Evolutionary conservation across 1,284 basidiomycete species (phyloP).

Genomic region (Ceratobasidium sp.): DNA sequence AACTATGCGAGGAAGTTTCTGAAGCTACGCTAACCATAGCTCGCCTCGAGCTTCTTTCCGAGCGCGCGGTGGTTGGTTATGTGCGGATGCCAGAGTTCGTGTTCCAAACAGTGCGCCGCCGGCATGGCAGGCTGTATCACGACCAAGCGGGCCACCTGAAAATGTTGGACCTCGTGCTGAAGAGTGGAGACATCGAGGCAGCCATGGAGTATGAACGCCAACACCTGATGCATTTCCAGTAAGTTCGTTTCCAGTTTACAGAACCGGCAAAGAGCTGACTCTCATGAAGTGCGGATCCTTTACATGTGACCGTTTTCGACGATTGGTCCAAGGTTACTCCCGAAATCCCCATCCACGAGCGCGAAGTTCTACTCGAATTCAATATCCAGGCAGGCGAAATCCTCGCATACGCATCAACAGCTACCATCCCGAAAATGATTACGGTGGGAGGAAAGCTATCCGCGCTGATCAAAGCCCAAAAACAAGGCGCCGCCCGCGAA

Average conservation of each 20-base stretch:
- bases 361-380: slow-evolving; percentile 79
- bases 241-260: slow-evolving; percentile 51
- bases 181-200: slow-evolving; percentile 74
- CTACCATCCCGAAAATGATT: slow-evolving; percentile 77
- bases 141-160: slow-evolving; percentile 53
- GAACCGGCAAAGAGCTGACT: slow-evolving; percentile 3
- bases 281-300: slow-evolving; percentile 75
- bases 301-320: slow-evolving; percentile 79
- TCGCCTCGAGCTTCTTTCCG: slow-evolving; percentile 69
- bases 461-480: slow-evolving; percentile 75
- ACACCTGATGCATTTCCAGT: slow-evolving; percentile 82
- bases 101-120: slow-evolving; percentile 77
- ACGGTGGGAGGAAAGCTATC: slow-evolving; percentile 78
- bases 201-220: slow-evolving; percentile 81
- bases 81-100: slow-evolving; percentile 74
- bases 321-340: slow-evolving; percentile 76
- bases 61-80: slow-evolving; percentile 80
- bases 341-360: slow-evolving; percentile 59
- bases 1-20: slow-evolving; percentile 65
- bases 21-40: slow-evolving; percentile 76
- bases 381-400: slow-evolving; percentile 78
- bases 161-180: slow-evolving; percentile 79
- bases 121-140: slow-evolving; percentile 46
- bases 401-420: slow-evolving; percentile 74
- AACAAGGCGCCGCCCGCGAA: slow-evolving; percentile 76